These are phyloP conservation scores for Dunaliella primolecta DNA, from an alignment of 139 green algal species.

Conservation along the genomic window DNA sequence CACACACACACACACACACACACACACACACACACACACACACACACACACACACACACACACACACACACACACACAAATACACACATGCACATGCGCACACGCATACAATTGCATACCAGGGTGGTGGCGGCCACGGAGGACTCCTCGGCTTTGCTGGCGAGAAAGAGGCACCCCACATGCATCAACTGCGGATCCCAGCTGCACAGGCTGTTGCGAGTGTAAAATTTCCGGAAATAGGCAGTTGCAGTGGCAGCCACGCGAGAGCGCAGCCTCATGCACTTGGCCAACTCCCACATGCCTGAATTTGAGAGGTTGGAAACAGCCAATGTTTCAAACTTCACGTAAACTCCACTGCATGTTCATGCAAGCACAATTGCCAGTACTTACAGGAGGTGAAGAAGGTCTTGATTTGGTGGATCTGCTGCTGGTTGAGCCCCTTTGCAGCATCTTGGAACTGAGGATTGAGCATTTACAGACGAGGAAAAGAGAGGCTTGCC, in stretches of 20 bases:
- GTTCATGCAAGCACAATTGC: not conserved
- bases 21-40: not conserved
- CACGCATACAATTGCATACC: not conserved
- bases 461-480: no score
- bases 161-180: slow-evolving; percentile 73
- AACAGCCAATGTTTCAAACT: no score
- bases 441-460: not conserved
- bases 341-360: no score
- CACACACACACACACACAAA: not conserved
- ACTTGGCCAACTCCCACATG: slow-evolving; percentile 52
- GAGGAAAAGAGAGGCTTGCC: no score
- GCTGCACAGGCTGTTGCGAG: slow-evolving; percentile 41
- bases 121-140: not conserved
- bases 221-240: slow-evolving; percentile 66
- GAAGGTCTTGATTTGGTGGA: slow-evolving; percentile 54
- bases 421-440: slow-evolving; percentile 48
- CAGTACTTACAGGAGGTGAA: slow-evolving; percentile 46
- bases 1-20: not conserved
- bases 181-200: slow-evolving; percentile 66
- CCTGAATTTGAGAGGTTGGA: slow-evolving; percentile 31
- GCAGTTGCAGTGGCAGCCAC: slow-evolving; percentile 58
- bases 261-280: slow-evolving; percentile 29
- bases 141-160: slow-evolving; percentile 75
- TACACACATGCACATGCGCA: not conserved
- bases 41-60: slow-evolving; percentile 12